Percentiles rank a stretch among this genome's conserved stretches.
Evolutionary conservation across 139 green algal genomes (phyloP).

Genomic region (Tetradesmus obliquus): DNA sequence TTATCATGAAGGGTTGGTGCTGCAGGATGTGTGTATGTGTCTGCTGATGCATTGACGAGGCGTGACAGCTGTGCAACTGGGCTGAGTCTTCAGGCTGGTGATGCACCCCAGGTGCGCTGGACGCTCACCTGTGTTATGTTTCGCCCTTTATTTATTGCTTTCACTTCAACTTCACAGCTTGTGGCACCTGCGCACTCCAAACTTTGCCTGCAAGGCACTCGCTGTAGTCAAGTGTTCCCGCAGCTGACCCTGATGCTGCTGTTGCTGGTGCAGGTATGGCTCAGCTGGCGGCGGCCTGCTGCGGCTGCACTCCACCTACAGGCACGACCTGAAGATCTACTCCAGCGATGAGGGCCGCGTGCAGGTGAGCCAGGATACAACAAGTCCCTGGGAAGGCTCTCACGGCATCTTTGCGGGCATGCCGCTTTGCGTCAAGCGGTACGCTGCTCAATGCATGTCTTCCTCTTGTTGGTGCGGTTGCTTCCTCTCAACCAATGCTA

Average conservation of each 20-base stretch:
- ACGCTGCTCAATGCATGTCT: too few species aligned
- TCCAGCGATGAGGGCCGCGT: slow-evolving; percentile 93
- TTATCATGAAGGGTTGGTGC: slow-evolving; percentile 34
- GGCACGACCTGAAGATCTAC: slow-evolving; percentile 99
- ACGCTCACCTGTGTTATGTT: too few species aligned
- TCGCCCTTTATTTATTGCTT: too few species aligned
- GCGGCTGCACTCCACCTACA: slow-evolving; percentile 98
- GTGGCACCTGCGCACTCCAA: too few species aligned
- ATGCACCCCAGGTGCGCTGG: slow-evolving; percentile 92
- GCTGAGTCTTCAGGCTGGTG: slow-evolving; percentile 88
- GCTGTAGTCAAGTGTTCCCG: not conserved
- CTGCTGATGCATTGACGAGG: slow-evolving; percentile 79
- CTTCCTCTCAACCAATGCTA: too few species aligned
- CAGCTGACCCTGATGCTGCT: not conserved
- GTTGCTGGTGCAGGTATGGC: slow-evolving; percentile 40
- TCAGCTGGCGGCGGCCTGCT: slow-evolving; percentile 84
- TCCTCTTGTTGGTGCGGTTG: not conserved
- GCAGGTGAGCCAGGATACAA: slow-evolving; percentile 70
- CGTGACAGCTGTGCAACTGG: slow-evolving; percentile 91
- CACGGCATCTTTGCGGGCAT: too few species aligned
- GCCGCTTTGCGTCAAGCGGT: too few species aligned
- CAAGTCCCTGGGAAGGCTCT: not conserved
- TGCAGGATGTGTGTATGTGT: slow-evolving; percentile 65
- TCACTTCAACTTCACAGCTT: too few species aligned
- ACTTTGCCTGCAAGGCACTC: too few species aligned